Conservation (phyloP, 352 stramenopile genomes). For the Pythium rhizo-oryzae region DNA sequence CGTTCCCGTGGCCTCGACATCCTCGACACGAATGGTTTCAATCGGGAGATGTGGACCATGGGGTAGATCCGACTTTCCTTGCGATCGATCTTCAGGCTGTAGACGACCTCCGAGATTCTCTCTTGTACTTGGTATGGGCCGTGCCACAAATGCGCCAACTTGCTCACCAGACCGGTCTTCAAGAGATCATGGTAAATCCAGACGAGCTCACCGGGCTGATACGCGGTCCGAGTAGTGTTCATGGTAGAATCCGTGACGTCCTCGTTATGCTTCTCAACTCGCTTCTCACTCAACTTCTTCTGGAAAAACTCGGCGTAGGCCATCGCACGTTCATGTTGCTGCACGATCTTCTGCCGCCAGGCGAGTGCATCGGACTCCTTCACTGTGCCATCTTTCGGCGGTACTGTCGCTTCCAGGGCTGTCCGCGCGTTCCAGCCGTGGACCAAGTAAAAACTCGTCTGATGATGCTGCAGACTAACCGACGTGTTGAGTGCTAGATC, state of each 20-base stretch:
- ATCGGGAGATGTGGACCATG: constrained; percentile 13
- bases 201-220: constrained; percentile 9
- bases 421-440: constrained; percentile 18
- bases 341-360: neutral
- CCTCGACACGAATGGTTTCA: constrained; percentile 23
- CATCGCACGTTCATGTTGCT: constrained; percentile 10
- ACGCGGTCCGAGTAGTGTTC: constrained; percentile 1
- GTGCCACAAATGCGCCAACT: constrained; percentile 23
- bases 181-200: constrained; percentile 22
- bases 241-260: neutral
- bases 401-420: neutral
- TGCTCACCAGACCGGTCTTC: constrained; percentile 13
- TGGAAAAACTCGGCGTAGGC: constrained; percentile 3
- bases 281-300: constrained; percentile 20
- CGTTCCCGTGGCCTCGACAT: too few species aligned
- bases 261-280: constrained; percentile 9
- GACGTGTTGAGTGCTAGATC: neutral
- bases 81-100: constrained; percentile 8
- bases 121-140: constrained; percentile 16
- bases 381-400: neutral
- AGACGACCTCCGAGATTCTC: constrained; percentile 10
- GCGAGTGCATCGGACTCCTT: neutral
- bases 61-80: neutral
- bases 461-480: neutral
- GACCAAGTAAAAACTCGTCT: neutral